Conservation (phyloP, 306 rosid species). For the Glycyrrhiza uralensis region DNA sequence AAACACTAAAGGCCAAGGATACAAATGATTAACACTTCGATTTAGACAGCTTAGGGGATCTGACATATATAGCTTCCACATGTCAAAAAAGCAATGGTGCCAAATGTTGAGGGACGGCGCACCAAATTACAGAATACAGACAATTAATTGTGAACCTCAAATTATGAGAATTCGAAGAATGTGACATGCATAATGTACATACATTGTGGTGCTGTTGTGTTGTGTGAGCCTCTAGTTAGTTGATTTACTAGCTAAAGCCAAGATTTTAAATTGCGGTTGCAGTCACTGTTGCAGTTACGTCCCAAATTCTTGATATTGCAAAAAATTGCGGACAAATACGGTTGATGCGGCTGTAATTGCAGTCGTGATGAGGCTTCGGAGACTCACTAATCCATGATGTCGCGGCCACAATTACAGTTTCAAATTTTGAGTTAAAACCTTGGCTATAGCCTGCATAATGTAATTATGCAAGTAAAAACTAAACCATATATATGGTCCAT, state of each 20-base stretch:
- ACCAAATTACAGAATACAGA: constrained; percentile 65
- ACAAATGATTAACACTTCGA: constrained; percentile 52
- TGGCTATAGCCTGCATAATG: neutral
- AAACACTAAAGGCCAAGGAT: constrained; percentile 22
- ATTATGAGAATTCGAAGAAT: constrained; percentile 17
- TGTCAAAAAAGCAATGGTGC: constrained; percentile 44
- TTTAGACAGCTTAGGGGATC: constrained; percentile 43
- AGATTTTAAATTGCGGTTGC: too few species aligned
- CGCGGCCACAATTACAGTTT: too few species aligned
- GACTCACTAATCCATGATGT: too few species aligned
- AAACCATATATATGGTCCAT: neutral
- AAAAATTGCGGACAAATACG: too few species aligned
- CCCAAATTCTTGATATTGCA: too few species aligned
- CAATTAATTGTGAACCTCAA: constrained; percentile 24
- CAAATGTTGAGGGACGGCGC: constrained; percentile 71
- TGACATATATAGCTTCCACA: constrained; percentile 45
- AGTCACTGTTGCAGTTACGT: too few species aligned
- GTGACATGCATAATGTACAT: constrained; percentile 20
- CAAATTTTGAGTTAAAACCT: too few species aligned
- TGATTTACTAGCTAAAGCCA: too few species aligned
- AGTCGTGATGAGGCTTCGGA: too few species aligned
- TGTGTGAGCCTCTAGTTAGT: neutral
- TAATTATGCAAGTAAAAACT: neutral
- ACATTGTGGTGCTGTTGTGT: too few species aligned
- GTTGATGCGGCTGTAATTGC: too few species aligned